Conservation (phyloP, 2,329 filamentous ascomycete genomes). For the Nigrospora oryzae region DNA sequence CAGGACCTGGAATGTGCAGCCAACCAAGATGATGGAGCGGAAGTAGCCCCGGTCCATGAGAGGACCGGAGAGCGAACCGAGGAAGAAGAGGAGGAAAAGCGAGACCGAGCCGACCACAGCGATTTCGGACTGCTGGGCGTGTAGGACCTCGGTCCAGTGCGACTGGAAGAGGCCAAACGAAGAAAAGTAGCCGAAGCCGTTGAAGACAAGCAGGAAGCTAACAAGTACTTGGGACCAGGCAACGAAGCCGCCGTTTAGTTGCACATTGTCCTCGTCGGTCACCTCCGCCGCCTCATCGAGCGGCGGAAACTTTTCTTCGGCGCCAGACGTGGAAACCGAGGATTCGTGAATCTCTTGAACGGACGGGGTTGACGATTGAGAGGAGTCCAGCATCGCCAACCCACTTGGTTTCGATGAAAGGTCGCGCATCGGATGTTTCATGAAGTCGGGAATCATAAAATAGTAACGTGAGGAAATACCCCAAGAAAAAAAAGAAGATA, state of each 20-base stretch:
- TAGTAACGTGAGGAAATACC: no score
- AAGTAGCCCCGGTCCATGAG: slow-evolving; percentile 44
- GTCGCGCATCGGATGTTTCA: no score
- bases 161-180: slow-evolving; percentile 44
- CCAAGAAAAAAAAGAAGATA: no score
- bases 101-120: slow-evolving; percentile 44
- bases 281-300: not conserved
- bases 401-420: no score
- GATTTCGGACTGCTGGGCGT: slow-evolving; percentile 19
- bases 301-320: not conserved
- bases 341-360: not conserved
- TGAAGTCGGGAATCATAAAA: no score
- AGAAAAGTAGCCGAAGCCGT: slow-evolving; percentile 39
- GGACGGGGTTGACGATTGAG: not conserved
- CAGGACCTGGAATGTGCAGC: slow-evolving; percentile 36
- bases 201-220: slow-evolving; percentile 28
- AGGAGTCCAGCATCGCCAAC: no score
- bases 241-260: not conserved
- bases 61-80: slow-evolving; percentile 41
- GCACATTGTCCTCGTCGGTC: not conserved
- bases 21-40: slow-evolving; percentile 30
- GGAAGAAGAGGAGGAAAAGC: slow-evolving; percentile 40
- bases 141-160: slow-evolving; percentile 39
- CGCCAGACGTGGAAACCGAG: not conserved
- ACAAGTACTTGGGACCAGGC: not conserved